Percentiles rank a stretch among this genome's conserved stretches.
Evolutionary conservation across 106 monocot species (phyloP).

Genomic region (Allium sativum): DNA sequence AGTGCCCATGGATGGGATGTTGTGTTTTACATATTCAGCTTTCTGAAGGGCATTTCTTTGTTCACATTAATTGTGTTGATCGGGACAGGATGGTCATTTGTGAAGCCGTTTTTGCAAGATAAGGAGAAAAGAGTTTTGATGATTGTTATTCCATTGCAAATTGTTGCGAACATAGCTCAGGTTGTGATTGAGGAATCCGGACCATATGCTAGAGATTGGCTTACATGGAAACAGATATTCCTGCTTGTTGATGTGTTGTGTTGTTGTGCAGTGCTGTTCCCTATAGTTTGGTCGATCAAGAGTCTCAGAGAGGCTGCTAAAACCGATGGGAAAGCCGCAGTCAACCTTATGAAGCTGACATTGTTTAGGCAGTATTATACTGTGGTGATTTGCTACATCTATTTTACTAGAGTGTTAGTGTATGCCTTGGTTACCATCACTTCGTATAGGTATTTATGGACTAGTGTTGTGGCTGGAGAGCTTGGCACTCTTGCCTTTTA

Average conservation of each 20-base stretch:
- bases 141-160: slow-evolving; percentile 74
- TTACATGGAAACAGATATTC: background rate
- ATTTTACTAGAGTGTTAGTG: background rate
- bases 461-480: background rate
- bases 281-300: background rate
- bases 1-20: slow-evolving; percentile 90
- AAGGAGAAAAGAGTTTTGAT: slow-evolving; percentile 81
- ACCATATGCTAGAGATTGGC: background rate
- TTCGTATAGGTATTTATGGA: background rate
- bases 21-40: slow-evolving; percentile 9
- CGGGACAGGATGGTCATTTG: slow-evolving; percentile 85
- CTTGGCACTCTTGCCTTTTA: background rate
- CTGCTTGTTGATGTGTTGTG: background rate
- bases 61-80: slow-evolving; percentile 42
- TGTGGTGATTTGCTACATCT: slow-evolving; percentile 18
- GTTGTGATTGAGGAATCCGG: slow-evolving; percentile 16
- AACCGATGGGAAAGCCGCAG: slow-evolving; percentile 6
- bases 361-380: slow-evolving; percentile 77
- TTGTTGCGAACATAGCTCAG: slow-evolving; percentile 69
- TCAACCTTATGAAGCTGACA: slow-evolving; percentile 82
- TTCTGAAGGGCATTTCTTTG: background rate
- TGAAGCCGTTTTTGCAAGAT: slow-evolving; percentile 71
- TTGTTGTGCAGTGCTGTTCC: background rate
- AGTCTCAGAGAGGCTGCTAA: background rate
- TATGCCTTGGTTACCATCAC: background rate